Conservation (phyloP, 2,329 filamentous ascomycete genomes). For the Aureobasidium sp. region DNA sequence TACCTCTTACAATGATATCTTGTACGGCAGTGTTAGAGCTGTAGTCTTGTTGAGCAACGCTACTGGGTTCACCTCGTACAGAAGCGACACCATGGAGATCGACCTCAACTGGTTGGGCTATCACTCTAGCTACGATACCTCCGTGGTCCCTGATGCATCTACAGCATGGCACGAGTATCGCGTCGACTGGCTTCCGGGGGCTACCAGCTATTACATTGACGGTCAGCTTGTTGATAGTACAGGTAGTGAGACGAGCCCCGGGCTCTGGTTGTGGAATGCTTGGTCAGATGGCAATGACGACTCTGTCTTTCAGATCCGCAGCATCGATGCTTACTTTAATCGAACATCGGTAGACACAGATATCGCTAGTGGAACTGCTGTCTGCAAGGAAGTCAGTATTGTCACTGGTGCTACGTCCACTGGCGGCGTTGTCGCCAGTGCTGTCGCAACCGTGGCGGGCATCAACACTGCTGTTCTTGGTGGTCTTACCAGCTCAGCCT, state of each 20-base stretch:
- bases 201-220: constrained; percentile 65
- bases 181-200: constrained; percentile 61
- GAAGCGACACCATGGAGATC: constrained; percentile 13
- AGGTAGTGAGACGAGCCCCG: constrained; percentile 47
- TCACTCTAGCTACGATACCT: constrained; percentile 54
- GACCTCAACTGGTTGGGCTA: constrained; percentile 50
- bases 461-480: not conserved
- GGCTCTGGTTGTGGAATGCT: constrained; percentile 64
- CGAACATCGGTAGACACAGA: constrained; percentile 2
- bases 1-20: constrained; percentile 52
- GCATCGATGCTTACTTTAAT: constrained; percentile 60
- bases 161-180: constrained; percentile 74
- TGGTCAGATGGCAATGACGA: constrained; percentile 58
- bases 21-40: constrained; percentile 64
- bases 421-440: not conserved
- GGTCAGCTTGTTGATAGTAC: constrained; percentile 51
- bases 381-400: not conserved
- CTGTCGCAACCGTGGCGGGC: not conserved
- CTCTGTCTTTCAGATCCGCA: constrained; percentile 57
- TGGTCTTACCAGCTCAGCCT: not conserved
- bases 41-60: constrained; percentile 63
- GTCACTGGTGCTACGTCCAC: not conserved
- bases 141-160: constrained; percentile 52
- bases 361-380: not conserved
- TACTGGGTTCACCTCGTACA: constrained; percentile 61